Base-by-base conservation (phyloP, 139 green algal genomes). In the Ettlia oleoabundans region DNA sequence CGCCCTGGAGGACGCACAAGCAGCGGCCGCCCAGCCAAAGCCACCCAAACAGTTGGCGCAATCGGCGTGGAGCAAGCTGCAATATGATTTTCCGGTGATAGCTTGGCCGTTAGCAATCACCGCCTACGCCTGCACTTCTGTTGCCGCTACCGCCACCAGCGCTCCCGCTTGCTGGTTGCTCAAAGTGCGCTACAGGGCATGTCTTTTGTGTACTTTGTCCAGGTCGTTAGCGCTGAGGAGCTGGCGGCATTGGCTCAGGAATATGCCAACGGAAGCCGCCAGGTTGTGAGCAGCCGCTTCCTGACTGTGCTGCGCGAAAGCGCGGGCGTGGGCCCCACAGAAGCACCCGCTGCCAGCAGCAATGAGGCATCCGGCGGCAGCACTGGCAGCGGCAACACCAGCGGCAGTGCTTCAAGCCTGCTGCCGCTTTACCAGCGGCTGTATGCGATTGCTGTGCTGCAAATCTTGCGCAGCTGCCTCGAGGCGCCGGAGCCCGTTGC, bases 61-160 rank as follows among this genome's bases (percentile, higher is more conserved):
- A 26, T 35, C 47, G 4, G 85, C 73, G 0, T 84, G 55, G 26
- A 58, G 70, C 28, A 88, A 84, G 73, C 53, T 88, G 38, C 85
- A 88, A 33, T 88, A 71, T 33, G 85, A 88, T 28, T 88, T 85
- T 30, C 85, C 85, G 18, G 85, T 88, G 75, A 58, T 76, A 19
- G 65, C 2, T 5, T n/a, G 58, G n/a, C n/a, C n/a, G 13, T 58
- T 10, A 10, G 47, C 47, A 58, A 58, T n/a, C 55, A n/a, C 55
- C 18, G 55, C 55, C 55, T 10, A 1, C 24, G 32, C 71, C 10
- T 24, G 19, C 72, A 1, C 7, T 41, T 42, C 28, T 28, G n/a
- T 41, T 10, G 63, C 67, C 42, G 67, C 26, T 10, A 35, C 65
- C 35, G 62, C n/a, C 61, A n/a, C 10, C 61, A 35, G 3, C 32